Conservation (phyloP, 805 yeast genomes). For the Candida ipomoeae region DNA sequence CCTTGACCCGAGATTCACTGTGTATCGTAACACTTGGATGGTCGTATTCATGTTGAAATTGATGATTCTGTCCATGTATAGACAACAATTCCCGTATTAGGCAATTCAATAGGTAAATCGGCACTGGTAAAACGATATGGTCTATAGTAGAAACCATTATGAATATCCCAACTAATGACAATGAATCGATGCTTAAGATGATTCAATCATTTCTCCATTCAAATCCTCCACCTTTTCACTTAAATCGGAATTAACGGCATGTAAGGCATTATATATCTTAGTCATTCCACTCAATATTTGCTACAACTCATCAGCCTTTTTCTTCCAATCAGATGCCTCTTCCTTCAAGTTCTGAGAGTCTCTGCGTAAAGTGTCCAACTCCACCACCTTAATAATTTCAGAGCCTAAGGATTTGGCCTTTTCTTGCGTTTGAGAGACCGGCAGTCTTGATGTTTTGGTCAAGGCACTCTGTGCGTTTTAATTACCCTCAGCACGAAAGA, state of each 20-base stretch:
- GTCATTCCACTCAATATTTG: not conserved
- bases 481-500: constrained; percentile 31
- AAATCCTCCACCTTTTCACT: not conserved
- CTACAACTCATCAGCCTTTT: not conserved
- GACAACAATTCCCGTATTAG: too few relatives aligned
- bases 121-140: too few relatives aligned
- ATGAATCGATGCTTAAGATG: not conserved
- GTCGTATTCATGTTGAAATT: too few relatives aligned
- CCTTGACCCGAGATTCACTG: too few relatives aligned
- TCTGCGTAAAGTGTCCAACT: not conserved
- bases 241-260: too few relatives aligned
- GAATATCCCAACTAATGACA: not conserved
- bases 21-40: too few relatives aligned
- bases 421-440: constrained; percentile 75
- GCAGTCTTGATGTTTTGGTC: constrained; percentile 63
- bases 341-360: not conserved
- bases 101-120: too few relatives aligned
- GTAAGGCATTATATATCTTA: not conserved
- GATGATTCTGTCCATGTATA: too few relatives aligned
- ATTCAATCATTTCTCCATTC: constrained; percentile 46
- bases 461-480: constrained; percentile 53
- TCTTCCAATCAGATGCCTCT: not conserved
- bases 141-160: too few relatives aligned
- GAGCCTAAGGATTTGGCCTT: constrained; percentile 6
- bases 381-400: not conserved